Base-by-base conservation (phyloP, 1,139 yeast species). In the Geotrichum reessii region DNA sequence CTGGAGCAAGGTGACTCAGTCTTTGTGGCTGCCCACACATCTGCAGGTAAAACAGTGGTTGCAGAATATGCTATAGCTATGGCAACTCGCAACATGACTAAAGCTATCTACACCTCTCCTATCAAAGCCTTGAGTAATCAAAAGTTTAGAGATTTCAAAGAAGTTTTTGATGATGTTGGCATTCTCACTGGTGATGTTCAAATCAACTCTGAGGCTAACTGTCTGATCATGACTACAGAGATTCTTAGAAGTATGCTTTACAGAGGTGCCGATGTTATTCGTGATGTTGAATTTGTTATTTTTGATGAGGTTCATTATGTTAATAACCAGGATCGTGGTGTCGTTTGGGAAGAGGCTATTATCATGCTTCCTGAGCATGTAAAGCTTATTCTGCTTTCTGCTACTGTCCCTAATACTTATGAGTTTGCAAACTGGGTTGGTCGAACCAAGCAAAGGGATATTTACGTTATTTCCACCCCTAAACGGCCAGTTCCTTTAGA, bases 391-490 rank as follows among this genome's bases (percentile, higher is more conserved):
- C 67, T 73, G 44, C 63, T 73, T 31, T 91, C 97, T 3, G 99
- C 99, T 1, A 93, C 99, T 0, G 97, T 93, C 12, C 99, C 99
- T 7, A 93, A 93, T 71, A 95, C 99, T 0, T 88, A 84, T 77
- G 99, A 93, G 70, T 93, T 93, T 77, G 99, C 99, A 17, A 91
- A 87, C 68, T 93, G 99, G 99, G 92, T 93, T 19, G 97, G 99
- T 24, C 81, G 99, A 73, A 93, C 99, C 0, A 93, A 93, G 70
- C 95, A 89, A 65, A 92, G 92, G 71, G 96, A 93, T 68, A 93
- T 93, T 2, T 93, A 92, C 67, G 99, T 93, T 50, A 93, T 93
- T 46, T 89, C 97, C 0, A 93, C 99, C 0, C 92, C 96, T 11
- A 89, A 93, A 70, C 83, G 99, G 70, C 99, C 99, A 0, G 96